A percentile compares a stretch with the other conserved stretches of the same genome.
phyloP scores from a whole-genome alignment of 2,329 filamentous ascomycete species.

The Blumeria graminis region DNA sequence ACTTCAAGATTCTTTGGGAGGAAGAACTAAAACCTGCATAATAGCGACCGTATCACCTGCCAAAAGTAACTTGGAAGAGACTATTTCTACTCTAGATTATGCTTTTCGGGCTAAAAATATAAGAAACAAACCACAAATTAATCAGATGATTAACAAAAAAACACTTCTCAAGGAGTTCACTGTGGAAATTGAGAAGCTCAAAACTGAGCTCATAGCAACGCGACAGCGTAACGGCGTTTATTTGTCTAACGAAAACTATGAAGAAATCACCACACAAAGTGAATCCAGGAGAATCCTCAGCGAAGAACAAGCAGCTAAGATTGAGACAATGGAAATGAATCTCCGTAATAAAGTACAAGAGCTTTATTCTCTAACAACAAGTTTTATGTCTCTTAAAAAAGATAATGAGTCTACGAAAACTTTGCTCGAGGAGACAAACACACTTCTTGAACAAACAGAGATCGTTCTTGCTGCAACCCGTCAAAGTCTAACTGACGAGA shows the following conservation, averaged over 20 bases:
- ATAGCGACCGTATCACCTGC: constrained; percentile 91
- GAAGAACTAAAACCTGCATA: constrained; percentile 92
- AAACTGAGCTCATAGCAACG: constrained; percentile 79
- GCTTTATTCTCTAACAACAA: constrained; percentile 62
- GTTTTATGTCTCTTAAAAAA: constrained; percentile 70
- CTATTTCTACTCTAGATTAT: constrained; percentile 93
- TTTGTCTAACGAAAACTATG: constrained; percentile 65
- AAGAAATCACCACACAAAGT: constrained; percentile 76
- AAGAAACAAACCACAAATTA: constrained; percentile 88
- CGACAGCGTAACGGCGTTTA: constrained; percentile 90
- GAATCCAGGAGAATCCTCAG: constrained; percentile 77
- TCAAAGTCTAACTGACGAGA: constrained; percentile 56
- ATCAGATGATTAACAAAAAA: constrained; percentile 79
- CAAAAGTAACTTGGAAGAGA: constrained; percentile 89
- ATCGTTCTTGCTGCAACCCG: constrained; percentile 56
- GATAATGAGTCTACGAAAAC: constrained; percentile 58
- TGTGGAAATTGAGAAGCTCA: constrained; percentile 77
- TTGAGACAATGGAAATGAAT: constrained; percentile 77
- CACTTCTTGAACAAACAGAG: constrained; percentile 69
- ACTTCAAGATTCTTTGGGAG: constrained; percentile 87
- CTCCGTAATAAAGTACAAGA: constrained; percentile 87
- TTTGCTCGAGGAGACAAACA: constrained; percentile 55
- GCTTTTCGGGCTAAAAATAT: constrained; percentile 98
- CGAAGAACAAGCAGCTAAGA: constrained; percentile 78
- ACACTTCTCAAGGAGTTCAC: constrained; percentile 79